These are phyloP conservation scores for Wickerhamomyces canadensis DNA, from an alignment of 805 yeast species.

Conservation along the genomic window DNA sequence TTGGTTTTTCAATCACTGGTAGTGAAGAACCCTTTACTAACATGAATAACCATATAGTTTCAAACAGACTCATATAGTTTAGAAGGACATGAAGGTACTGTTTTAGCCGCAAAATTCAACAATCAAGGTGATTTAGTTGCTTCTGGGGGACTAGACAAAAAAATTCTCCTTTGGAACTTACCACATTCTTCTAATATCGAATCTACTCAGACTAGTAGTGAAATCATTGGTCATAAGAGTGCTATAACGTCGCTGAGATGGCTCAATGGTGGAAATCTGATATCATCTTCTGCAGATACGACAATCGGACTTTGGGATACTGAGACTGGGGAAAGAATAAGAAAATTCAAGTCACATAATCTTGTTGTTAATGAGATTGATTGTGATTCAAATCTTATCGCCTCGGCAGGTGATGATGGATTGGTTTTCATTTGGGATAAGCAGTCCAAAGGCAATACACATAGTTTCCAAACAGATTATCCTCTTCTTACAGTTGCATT, in stretches of 20 bases:
- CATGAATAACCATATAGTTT: constrained; percentile 4
- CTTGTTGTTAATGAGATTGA: constrained; percentile 52
- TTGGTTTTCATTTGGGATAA: constrained; percentile 57
- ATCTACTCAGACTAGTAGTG: constrained; percentile 35
- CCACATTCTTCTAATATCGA: constrained; percentile 16
- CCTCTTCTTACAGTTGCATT: constrained; percentile 54
- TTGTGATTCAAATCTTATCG: constrained; percentile 29
- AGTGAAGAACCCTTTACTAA: constrained; percentile 3
- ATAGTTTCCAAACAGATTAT: constrained; percentile 38
- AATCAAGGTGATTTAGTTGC: constrained; percentile 48
- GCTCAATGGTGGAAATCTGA: constrained; percentile 40
- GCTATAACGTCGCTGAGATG: constrained; percentile 60
- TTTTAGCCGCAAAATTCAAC: constrained; percentile 47
- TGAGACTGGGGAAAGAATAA: constrained; percentile 45
- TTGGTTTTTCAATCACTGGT: too few species aligned
- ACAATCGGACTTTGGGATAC: constrained; percentile 61
- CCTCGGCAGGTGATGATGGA: constrained; percentile 68
- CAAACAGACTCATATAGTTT: constrained; percentile 28
- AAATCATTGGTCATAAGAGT: constrained; percentile 50
- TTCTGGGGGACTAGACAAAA: constrained; percentile 56
- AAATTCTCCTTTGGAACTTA: constrained; percentile 28
- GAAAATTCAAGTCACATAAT: constrained; percentile 49
- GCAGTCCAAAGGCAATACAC: constrained; percentile 41
- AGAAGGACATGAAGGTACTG: constrained; percentile 50
- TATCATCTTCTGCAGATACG: constrained; percentile 55